phyloP scores from a whole-genome alignment of 345 rosid genomes.

The Hirschfeldia incana region DNA sequence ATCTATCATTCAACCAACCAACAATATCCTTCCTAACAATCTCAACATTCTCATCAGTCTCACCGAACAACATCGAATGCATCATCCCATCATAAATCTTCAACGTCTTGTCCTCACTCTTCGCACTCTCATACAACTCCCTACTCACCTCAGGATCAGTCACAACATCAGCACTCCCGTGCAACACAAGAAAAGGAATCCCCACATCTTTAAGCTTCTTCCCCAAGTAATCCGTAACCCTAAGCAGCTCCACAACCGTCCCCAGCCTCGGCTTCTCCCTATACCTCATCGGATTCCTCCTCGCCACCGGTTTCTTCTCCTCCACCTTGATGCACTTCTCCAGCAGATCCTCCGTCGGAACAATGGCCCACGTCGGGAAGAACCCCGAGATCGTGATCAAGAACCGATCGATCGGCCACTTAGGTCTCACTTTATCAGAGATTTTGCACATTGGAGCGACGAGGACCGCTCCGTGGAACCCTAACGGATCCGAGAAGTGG shows the following conservation, averaged over 20 bases:
- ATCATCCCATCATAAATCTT: slow-evolving; percentile 78
- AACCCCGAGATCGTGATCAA: slow-evolving; percentile 55
- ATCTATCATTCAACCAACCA: slow-evolving; percentile 65
- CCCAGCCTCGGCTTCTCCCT: slow-evolving; percentile 79
- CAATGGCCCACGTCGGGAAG: slow-evolving; percentile 74
- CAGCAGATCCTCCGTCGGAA: slow-evolving; percentile 68
- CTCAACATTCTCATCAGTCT: slow-evolving; percentile 72
- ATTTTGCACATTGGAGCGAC: slow-evolving; percentile 91
- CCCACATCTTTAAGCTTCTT: slow-evolving; percentile 49
- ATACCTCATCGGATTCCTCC: slow-evolving; percentile 68
- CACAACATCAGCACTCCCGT: slow-evolving; percentile 74
- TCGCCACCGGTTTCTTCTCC: slow-evolving; percentile 55
- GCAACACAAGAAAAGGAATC: slow-evolving; percentile 66
- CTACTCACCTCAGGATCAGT: slow-evolving; percentile 78
- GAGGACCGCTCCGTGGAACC: slow-evolving; percentile 66
- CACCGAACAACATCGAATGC: slow-evolving; percentile 91
- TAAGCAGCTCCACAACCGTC: slow-evolving; percentile 66
- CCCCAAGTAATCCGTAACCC: slow-evolving; percentile 64
- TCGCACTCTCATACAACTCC: slow-evolving; percentile 54
- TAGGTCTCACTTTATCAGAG: slow-evolving; percentile 68
- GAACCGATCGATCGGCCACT: slow-evolving; percentile 72
- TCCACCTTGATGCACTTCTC: slow-evolving; percentile 62
- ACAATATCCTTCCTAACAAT: slow-evolving; percentile 61
- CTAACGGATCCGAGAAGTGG: slow-evolving; percentile 55
- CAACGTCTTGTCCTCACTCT: slow-evolving; percentile 59